Base-by-base conservation (phyloP, 2,329 filamentous ascomycete species). In the Ophiostoma australiae region DNA sequence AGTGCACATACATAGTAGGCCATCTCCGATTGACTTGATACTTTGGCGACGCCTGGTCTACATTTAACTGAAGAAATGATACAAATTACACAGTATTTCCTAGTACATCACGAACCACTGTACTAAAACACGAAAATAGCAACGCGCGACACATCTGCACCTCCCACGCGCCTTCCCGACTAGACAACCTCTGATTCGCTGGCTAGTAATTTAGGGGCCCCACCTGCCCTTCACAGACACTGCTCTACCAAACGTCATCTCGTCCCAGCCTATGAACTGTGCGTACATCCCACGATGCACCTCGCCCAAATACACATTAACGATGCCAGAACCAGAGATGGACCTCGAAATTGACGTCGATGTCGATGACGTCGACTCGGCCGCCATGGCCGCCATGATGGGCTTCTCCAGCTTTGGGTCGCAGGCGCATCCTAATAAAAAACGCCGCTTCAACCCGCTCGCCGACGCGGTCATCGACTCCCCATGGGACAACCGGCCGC, bases 331-430 rank as follows among this genome's bases (percentile, higher is more conserved):
- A 39, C 35, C 66, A 7, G 13, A 13, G 15, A 67, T 4, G 2
- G 66, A 67, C 37, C 66, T 17, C 73, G 75, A 55, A 72, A 63
- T 72, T 20, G 68, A 69, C 20, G 58, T 69, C 20, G 72, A 63
- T 33, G 27, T 63, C n/a, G 58, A 75, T 67, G 76, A 77, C 77
- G 67, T 72, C 73, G 81, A 82, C n/a, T 76, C 81, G 27, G 82
- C 85, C 61, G 85, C 86, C 69, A 88, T 92, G 78, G 88, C 89
- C 31, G 85, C 86, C 61, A 84, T 86, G 67, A 90, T 93, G 88
- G 91, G 91, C 73, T 93, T 93, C 79, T 85, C 88, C 10, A 85
- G 86, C 71, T 94, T 94, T 77, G 90, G 90, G 74, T 79, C 80
- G 11, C 82, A 85, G 74, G 78, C 81, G 69, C 80, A 79, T 3